These are phyloP conservation scores for Colletotrichum spinosum DNA, from an alignment of 2,329 filamentous ascomycete genomes.

Conservation along the genomic window DNA sequence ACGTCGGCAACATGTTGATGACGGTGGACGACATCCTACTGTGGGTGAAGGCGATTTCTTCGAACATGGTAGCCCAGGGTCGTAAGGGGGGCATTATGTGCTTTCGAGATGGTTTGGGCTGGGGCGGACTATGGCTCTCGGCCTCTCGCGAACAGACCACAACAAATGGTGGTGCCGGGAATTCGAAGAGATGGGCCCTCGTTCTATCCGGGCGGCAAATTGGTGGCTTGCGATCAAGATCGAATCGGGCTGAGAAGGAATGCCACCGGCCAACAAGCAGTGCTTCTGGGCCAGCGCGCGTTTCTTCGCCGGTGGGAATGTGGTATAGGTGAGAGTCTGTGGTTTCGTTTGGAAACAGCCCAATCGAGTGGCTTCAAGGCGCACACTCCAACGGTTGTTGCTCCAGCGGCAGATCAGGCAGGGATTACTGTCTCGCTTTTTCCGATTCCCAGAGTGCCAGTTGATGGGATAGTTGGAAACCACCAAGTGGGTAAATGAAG, in stretches of 20 bases:
- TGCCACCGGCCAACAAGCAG: constrained; percentile 18
- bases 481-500: too few relatives aligned
- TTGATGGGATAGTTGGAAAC: too few relatives aligned
- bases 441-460: too few relatives aligned
- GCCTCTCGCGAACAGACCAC: constrained; percentile 1
- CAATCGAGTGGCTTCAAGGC: constrained; percentile 8
- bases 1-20: constrained; percentile 64
- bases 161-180: constrained; percentile 27
- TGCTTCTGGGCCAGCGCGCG: constrained; percentile 24
- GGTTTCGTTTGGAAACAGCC: neutral
- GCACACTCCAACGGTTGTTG: neutral
- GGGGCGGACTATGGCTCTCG: constrained; percentile 4
- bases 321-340: constrained; percentile 7
- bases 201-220: constrained; percentile 11
- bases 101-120: constrained; percentile 22
- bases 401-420: neutral
- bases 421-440: neutral
- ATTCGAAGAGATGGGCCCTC: constrained; percentile 28
- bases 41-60: constrained; percentile 47
- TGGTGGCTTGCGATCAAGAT: constrained; percentile 12
- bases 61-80: constrained; percentile 40
- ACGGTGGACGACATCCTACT: constrained; percentile 57
- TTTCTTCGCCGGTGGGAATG: constrained; percentile 17
- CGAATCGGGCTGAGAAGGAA: constrained; percentile 13
- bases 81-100: constrained; percentile 36